These are phyloP conservation scores for Plasmodium gonderi DNA, from an alignment of 169 alveolate species.

Conservation along the genomic window DNA sequence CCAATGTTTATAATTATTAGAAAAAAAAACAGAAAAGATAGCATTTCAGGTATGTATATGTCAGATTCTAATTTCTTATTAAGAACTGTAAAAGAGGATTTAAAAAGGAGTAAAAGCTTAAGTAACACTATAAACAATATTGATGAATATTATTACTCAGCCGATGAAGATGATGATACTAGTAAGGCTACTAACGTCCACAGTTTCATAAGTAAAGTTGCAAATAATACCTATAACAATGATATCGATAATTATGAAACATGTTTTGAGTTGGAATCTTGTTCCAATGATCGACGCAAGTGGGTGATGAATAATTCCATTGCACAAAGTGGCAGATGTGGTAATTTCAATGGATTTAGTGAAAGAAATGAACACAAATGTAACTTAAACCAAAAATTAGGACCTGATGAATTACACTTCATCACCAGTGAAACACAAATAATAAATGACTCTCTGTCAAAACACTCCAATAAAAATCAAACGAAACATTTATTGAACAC, in stretches of 20 bases:
- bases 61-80: slow-evolving; percentile 39
- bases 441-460: neutral
- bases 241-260: slow-evolving; percentile 61
- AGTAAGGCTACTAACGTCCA: neutral
- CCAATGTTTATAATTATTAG: slow-evolving; percentile 65
- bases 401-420: neutral
- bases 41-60: slow-evolving; percentile 19
- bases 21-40: slow-evolving; percentile 45
- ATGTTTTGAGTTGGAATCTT: slow-evolving; percentile 65
- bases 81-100: slow-evolving; percentile 24
- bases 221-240: slow-evolving; percentile 17
- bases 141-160: slow-evolving; percentile 71
- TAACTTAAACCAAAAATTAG: neutral
- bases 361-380: neutral
- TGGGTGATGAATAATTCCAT: neutral
- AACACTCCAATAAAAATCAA: neutral
- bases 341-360: neutral
- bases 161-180: slow-evolving; percentile 42
- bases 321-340: no score
- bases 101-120: slow-evolving; percentile 25
- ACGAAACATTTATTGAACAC: neutral
- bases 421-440: neutral
- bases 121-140: slow-evolving; percentile 43
- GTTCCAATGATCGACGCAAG: slow-evolving; percentile 18
- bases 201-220: slow-evolving; percentile 15